A percentile compares a stretch with the other conserved stretches of the same genome.
These are phyloP conservation scores for Globisporangium parvum DNA, from an alignment of 352 stramenopile genomes.

Conservation along the genomic window DNA sequence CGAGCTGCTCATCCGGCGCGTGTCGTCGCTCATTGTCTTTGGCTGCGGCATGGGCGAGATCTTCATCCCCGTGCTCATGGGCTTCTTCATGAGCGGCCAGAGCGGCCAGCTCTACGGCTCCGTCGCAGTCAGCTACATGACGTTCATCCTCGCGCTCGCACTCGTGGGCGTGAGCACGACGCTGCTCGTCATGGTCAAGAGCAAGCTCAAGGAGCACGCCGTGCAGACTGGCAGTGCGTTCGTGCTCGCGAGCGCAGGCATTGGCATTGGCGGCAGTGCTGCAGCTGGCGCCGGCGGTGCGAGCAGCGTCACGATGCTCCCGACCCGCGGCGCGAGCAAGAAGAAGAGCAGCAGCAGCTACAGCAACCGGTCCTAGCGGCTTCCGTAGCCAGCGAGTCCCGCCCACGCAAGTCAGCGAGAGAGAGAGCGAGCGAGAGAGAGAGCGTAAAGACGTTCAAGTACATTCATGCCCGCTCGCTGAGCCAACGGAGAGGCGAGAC, in stretches of 20 bases:
- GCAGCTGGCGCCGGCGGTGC: neutral
- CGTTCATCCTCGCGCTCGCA: conserved; percentile 66
- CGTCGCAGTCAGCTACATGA: conserved; percentile 71
- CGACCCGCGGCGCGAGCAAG: conserved; percentile 6
- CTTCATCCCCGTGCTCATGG: conserved; percentile 82
- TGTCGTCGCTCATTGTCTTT: conserved; percentile 83
- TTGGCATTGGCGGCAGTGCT: neutral
- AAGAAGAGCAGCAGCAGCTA: neutral
- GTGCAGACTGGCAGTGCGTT: conserved; percentile 5
- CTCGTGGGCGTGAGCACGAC: conserved; percentile 62
- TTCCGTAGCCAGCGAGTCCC: no score
- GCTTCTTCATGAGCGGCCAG: conserved; percentile 84
- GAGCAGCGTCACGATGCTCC: neutral
- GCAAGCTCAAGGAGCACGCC: conserved; percentile 39
- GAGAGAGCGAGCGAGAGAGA: neutral
- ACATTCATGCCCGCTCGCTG: neutral
- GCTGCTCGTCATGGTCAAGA: conserved; percentile 68
- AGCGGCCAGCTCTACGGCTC: conserved; percentile 69
- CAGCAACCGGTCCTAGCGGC: neutral
- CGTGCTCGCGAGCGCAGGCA: neutral
- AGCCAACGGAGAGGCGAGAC: no score
- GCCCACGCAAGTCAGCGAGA: no score
- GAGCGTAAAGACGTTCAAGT: neutral
- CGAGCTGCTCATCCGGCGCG: conserved; percentile 66
- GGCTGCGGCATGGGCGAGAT: conserved; percentile 77